These are phyloP conservation scores for Cichorium intybus DNA, from an alignment of 140 eudicot genomes.

Conservation along the genomic window DNA sequence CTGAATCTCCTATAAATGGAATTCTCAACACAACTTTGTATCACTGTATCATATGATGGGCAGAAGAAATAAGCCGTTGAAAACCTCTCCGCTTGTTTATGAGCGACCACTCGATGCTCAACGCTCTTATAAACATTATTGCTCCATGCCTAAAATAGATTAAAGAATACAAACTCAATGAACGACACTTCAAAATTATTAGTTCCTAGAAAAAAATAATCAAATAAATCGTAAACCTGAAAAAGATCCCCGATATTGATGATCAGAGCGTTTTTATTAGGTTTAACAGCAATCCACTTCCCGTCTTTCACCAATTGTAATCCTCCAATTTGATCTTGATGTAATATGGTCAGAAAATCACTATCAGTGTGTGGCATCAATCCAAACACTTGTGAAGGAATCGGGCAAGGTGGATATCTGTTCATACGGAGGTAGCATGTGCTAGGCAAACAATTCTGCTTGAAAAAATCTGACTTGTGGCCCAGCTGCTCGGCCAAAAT, in stretches of 20 bases:
- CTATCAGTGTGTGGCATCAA: conserved; percentile 93
- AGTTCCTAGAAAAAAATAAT: not conserved
- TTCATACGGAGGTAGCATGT: conserved; percentile 82
- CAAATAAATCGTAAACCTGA: conserved; percentile 50
- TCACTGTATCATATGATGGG: conserved; percentile 65
- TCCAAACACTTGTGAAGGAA: conserved; percentile 46
- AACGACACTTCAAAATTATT: not conserved
- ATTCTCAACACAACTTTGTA: conserved; percentile 47
- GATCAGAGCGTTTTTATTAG: conserved; percentile 69
- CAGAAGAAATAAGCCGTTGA: conserved; percentile 86
- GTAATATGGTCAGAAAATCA: conserved; percentile 75
- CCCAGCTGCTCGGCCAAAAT: conserved; percentile 69
- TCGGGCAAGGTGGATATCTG: conserved; percentile 77
- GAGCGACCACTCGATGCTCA: conserved; percentile 79
- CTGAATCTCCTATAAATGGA: conserved; percentile 58
- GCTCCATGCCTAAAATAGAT: conserved; percentile 84
- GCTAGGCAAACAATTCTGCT: conserved; percentile 57
- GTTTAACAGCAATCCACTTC: conserved; percentile 85
- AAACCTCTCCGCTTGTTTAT: conserved; percentile 58
- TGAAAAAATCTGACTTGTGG: conserved; percentile 35
- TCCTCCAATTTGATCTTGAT: conserved; percentile 86
- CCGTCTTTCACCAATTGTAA: conserved; percentile 80
- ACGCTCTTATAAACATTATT: conserved; percentile 78
- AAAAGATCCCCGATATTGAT: conserved; percentile 85
- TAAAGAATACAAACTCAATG: not conserved